Evolutionary conservation across 106 monocot genomes (phyloP).

Genomic region (Xerophyta viscosa): DNA sequence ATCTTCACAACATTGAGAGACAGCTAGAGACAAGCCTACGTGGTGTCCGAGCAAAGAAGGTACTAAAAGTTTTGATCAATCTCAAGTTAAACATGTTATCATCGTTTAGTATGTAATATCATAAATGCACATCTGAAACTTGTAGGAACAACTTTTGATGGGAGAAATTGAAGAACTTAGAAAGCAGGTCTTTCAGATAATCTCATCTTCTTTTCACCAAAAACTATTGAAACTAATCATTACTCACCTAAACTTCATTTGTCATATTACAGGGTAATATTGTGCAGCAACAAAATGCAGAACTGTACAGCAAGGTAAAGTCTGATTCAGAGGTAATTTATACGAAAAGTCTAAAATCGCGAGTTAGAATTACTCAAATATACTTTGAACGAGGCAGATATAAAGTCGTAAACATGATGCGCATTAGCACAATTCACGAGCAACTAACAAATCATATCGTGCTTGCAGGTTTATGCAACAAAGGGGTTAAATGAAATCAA

Average conservation of each 20-base stretch:
- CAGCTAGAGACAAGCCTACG: conserved; percentile 3
- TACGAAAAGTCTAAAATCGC: conserved; percentile 31
- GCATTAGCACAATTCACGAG: too few species aligned
- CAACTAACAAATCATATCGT: not conserved
- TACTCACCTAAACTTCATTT: not conserved
- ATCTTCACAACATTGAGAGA: conserved; percentile 1
- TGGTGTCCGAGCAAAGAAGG: not conserved
- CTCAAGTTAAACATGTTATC: not conserved
- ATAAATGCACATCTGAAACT: not conserved
- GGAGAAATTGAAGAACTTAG: not conserved
- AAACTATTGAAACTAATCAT: not conserved
- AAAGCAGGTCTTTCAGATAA: not conserved
- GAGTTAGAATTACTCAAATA: conserved; percentile 6
- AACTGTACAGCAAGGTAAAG: conserved; percentile 41
- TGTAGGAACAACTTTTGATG: not conserved
- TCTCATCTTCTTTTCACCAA: not conserved
- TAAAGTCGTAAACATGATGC: too few species aligned
- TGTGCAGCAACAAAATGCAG: conserved; percentile 49
- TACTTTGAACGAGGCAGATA: too few species aligned
- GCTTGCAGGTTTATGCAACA: conserved; percentile 36
- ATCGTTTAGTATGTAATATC: not conserved
- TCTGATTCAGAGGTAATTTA: conserved; percentile 33
- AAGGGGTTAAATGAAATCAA: conserved; percentile 21
- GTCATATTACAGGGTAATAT: conserved; percentile 31
- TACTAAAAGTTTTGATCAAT: not conserved